Evolutionary conservation across 805 yeast species (phyloP).

Genomic region (Yamadazyma sp.): DNA sequence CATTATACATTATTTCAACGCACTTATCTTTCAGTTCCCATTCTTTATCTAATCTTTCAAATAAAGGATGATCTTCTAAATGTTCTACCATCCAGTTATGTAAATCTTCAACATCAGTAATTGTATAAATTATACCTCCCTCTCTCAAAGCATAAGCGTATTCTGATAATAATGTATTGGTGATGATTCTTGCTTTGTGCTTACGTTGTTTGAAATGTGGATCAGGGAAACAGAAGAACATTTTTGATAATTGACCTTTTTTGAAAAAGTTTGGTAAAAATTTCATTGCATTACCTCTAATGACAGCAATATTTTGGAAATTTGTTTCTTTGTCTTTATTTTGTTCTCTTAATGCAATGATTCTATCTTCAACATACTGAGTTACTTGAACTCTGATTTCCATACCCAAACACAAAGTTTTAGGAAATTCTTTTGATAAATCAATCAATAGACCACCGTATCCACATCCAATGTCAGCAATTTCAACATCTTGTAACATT

Average conservation of each 20-base stretch:
- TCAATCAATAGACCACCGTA: constrained; percentile 88
- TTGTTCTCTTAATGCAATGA: constrained; percentile 78
- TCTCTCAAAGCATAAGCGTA: constrained; percentile 87
- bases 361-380: constrained; percentile 92
- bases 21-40: constrained; percentile 82
- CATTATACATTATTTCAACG: constrained; percentile 80
- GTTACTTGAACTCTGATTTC: constrained; percentile 98
- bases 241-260: constrained; percentile 78
- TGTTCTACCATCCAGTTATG: constrained; percentile 97
- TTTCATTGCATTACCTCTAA: constrained; percentile 97
- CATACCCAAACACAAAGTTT: constrained; percentile 83
- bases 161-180: constrained; percentile 83
- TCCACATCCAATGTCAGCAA: constrained; percentile 98
- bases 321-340: constrained; percentile 30
- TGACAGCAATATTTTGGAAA: constrained; percentile 83
- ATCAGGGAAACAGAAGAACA: constrained; percentile 99
- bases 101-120: constrained; percentile 91
- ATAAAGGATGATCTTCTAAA: constrained; percentile 85
- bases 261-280: constrained; percentile 90
- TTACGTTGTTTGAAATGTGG: constrained; percentile 97
- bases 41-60: constrained; percentile 71
- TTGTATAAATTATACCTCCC: constrained; percentile 88
- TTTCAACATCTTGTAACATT: constrained; percentile 60
- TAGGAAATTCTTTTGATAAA: constrained; percentile 73
- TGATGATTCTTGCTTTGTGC: constrained; percentile 94